These are phyloP conservation scores for Curvularia verruculosa DNA, from an alignment of 2,329 filamentous ascomycete species.

Conservation along the genomic window DNA sequence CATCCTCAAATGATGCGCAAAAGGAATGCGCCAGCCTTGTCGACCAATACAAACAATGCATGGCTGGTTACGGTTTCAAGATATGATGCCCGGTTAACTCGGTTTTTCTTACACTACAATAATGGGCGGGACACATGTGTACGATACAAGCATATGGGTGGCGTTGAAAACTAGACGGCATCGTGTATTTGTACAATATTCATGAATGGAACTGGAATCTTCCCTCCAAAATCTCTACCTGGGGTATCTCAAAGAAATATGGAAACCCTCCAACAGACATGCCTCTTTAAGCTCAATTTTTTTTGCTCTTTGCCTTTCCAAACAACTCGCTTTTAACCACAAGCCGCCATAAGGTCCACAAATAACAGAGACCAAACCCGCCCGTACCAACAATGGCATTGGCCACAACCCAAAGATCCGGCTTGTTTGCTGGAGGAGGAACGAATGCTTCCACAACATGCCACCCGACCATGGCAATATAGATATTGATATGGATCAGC, in stretches of 20 bases:
- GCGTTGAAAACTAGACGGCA: slow-evolving; percentile 37
- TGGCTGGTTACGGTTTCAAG: slow-evolving; percentile 92
- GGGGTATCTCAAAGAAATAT: slow-evolving; percentile 28
- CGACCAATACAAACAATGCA: slow-evolving; percentile 85
- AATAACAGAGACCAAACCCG: slow-evolving; percentile 84
- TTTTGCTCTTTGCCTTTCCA: slow-evolving; percentile 48
- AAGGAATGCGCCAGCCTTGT: slow-evolving; percentile 83
- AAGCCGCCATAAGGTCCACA: slow-evolving; percentile 84
- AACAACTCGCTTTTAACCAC: slow-evolving; percentile 62
- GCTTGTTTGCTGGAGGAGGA: slow-evolving; percentile 73
- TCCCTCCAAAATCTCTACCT: slow-evolving; percentile 31
- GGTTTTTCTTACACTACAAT: slow-evolving; percentile 17
- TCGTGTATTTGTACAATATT: slow-evolving; percentile 28
- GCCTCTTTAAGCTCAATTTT: slow-evolving; percentile 36
- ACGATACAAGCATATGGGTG: slow-evolving; percentile 42
- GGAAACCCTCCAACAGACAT: slow-evolving; percentile 4
- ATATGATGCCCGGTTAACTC: slow-evolving; percentile 32
- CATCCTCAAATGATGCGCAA: slow-evolving; percentile 78
- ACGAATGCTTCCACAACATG: slow-evolving; percentile 76
- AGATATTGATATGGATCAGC: slow-evolving; percentile 76
- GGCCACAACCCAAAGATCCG: slow-evolving; percentile 91
- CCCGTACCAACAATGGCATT: slow-evolving; percentile 87
- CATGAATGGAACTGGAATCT: slow-evolving; percentile 35
- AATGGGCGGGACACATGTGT: slow-evolving; percentile 29
- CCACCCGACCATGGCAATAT: slow-evolving; percentile 78